Conservation (phyloP, 169 alveolate genomes). For the Plasmodium yoelii region DNA sequence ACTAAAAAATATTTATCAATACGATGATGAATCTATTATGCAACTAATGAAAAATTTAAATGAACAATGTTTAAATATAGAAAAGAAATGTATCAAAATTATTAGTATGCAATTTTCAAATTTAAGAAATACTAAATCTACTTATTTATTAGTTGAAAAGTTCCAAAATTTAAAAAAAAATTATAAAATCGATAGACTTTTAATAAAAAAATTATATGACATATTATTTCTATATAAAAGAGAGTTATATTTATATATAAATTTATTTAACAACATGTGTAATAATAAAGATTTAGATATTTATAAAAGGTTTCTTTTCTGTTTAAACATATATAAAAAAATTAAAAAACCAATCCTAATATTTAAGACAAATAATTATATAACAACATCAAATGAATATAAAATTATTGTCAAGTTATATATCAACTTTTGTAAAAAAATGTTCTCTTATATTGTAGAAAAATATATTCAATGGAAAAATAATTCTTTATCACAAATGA, state of each 20-base stretch:
- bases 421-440: conserved; percentile 70
- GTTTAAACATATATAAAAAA: conserved; percentile 67
- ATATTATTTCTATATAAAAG: conserved; percentile 57
- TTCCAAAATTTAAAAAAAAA: conserved; percentile 63
- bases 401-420: conserved; percentile 65
- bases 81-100: conserved; percentile 70
- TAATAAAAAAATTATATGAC: conserved; percentile 59
- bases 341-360: conserved; percentile 63
- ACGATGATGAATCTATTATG: conserved; percentile 73
- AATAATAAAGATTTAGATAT: conserved; percentile 33
- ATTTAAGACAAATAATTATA: conserved; percentile 60
- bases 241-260: conserved; percentile 44
- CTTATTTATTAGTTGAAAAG: conserved; percentile 55
- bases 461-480: conserved; percentile 51
- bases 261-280: conserved; percentile 58
- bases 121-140: conserved; percentile 49
- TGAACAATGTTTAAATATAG: conserved; percentile 67
- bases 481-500: conserved; percentile 68
- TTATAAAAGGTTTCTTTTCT: conserved; percentile 44
- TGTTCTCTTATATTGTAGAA: conserved; percentile 63
- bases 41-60: conserved; percentile 59
- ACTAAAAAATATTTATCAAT: conserved; percentile 57
- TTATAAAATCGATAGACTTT: conserved; percentile 72
- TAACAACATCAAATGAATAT: conserved; percentile 72
- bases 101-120: conserved; percentile 69